Percentiles rank a stretch among this genome's conserved stretches.
Conservation (phyloP, 177 flowering plant genomes). For the Vitis hybrid region DNA sequence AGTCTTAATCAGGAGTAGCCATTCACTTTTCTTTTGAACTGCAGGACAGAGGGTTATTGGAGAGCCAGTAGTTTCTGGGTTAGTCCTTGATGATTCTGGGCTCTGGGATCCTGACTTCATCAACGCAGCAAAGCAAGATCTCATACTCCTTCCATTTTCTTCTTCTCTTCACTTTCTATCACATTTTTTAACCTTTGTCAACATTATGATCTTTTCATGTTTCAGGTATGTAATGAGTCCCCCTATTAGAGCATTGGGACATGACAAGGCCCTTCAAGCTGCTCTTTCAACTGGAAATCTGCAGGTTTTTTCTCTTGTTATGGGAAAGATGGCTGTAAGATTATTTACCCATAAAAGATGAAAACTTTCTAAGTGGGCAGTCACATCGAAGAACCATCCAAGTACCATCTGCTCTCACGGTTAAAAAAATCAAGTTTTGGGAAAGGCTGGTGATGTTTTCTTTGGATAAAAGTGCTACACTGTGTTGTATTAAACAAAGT, state of each 20-base stretch:
- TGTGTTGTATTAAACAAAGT: too few relatives aligned
- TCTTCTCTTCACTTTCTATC: background rate
- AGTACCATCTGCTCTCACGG: too few relatives aligned
- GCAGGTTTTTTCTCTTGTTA: constrained; percentile 54
- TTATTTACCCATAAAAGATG: background rate
- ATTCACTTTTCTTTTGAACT: constrained; percentile 19
- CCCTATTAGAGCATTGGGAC: constrained; percentile 86
- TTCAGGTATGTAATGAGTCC: constrained; percentile 97
- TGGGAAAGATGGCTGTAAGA: background rate
- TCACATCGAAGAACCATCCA: too few relatives aligned
- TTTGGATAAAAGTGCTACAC: too few relatives aligned
- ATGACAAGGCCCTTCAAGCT: constrained; percentile 80
- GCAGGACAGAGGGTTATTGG: constrained; percentile 94
- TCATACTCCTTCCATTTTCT: constrained; percentile 1
- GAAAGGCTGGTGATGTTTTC: too few relatives aligned
- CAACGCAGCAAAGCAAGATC: constrained; percentile 81
- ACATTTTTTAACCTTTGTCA: background rate
- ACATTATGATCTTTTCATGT: constrained; percentile 12
- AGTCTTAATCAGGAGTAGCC: background rate
- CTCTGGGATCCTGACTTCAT: constrained; percentile 88
- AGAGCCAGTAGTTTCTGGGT: constrained; percentile 84
- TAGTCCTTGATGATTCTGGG: constrained; percentile 75
- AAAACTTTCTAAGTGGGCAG: too few relatives aligned
- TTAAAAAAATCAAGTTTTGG: too few relatives aligned
- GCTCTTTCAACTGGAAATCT: constrained; percentile 81